These are phyloP conservation scores for Alternaria hordeiaustralica DNA, from an alignment of 2,329 filamentous ascomycete genomes.

Conservation along the genomic window DNA sequence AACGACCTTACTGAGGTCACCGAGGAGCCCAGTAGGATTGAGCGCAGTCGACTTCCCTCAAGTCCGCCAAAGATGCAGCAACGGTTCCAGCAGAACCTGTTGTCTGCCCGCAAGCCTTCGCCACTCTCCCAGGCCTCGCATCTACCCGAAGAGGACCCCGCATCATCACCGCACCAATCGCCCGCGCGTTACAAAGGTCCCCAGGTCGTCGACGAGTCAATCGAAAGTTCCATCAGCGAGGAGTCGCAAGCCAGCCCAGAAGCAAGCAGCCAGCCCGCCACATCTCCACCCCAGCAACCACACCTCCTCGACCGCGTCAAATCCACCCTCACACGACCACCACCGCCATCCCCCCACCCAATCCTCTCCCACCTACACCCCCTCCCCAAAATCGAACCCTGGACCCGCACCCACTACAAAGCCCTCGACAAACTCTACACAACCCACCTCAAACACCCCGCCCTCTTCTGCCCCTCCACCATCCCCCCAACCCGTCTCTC, in stretches of 20 bases:
- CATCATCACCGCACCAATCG: not conserved
- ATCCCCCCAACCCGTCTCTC: constrained; percentile 26
- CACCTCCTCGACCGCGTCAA: constrained; percentile 7
- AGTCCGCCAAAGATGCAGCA: constrained; percentile 31
- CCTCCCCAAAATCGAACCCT: constrained; percentile 47
- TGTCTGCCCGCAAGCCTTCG: constrained; percentile 21
- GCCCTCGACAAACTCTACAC: constrained; percentile 46
- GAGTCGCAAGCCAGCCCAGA: constrained; percentile 10
- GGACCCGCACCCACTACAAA: constrained; percentile 51
- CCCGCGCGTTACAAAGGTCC: not conserved
- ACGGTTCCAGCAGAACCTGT: constrained; percentile 23
- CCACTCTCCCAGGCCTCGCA: constrained; percentile 11
- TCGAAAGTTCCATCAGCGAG: constrained; percentile 4
- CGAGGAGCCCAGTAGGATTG: constrained; percentile 40
- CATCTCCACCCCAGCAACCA: not conserved
- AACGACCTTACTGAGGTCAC: constrained; percentile 46
- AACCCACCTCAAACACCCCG: constrained; percentile 39
- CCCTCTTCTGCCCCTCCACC: constrained; percentile 39
- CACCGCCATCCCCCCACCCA: constrained; percentile 33
- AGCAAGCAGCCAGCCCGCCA: constrained; percentile 1
- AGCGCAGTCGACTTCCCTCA: constrained; percentile 24
- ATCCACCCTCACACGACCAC: not conserved
- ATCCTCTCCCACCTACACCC: constrained; percentile 29
- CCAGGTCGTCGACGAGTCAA: not conserved
- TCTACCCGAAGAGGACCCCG: not conserved